These are phyloP conservation scores for Cymbopogon citratus DNA, from an alignment of 176 grass and related monocot genomes.

Conservation along the genomic window DNA sequence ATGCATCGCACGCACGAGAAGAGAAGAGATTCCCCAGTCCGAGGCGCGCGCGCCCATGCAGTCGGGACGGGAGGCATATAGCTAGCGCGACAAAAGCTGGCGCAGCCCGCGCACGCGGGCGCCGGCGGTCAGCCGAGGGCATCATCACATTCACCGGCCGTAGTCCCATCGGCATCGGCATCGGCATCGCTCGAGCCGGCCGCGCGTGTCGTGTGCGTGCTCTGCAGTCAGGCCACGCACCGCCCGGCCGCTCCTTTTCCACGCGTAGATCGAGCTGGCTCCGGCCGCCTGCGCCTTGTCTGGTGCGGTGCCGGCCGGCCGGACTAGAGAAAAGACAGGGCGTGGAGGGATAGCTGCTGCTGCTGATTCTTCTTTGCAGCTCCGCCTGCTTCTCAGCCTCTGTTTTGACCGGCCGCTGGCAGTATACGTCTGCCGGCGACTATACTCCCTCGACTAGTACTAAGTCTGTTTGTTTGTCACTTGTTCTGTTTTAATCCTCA, in stretches of 20 bases:
- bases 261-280: not conserved
- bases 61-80: too few species aligned
- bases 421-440: too few species aligned
- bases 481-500: too few species aligned
- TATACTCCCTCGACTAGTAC: too few species aligned
- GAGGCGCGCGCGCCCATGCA: not conserved
- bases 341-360: not conserved
- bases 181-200: not conserved
- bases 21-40: not conserved
- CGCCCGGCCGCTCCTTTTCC: not conserved
- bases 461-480: too few species aligned
- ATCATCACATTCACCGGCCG: not conserved
- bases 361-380: not conserved
- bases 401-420: too few species aligned
- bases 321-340: not conserved
- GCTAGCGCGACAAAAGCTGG: constrained; percentile 25
- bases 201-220: too few species aligned
- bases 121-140: not conserved
- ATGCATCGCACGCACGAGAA: too few species aligned
- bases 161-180: not conserved
- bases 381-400: not conserved
- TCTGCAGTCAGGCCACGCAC: too few species aligned
- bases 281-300: constrained; percentile 1
- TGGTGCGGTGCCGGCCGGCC: not conserved
- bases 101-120: not conserved